phyloP scores from a whole-genome alignment of 768 basidiomycete species.

The Boletus reticulatus region DNA sequence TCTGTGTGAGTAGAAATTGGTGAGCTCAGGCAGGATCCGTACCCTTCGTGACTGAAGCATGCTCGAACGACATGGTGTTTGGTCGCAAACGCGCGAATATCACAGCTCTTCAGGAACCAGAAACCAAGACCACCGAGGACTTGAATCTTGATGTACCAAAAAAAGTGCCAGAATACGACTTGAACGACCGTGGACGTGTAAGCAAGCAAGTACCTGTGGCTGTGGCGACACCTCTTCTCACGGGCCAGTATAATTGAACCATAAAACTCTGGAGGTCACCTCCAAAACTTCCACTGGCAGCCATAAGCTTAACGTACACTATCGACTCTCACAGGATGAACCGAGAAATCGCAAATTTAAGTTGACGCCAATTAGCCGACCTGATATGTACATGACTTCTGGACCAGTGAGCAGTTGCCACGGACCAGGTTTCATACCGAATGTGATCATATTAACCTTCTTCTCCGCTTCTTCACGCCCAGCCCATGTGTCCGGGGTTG shows the following conservation, averaged over 20 bases:
- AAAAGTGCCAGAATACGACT: background rate
- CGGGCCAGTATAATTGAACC: no score
- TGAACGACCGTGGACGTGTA: background rate
- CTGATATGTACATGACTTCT: background rate
- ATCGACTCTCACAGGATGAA: background rate
- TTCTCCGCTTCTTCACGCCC: background rate
- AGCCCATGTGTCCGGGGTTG: background rate
- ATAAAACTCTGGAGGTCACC: no score
- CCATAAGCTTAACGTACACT: background rate
- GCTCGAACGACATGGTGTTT: constrained; percentile 67
- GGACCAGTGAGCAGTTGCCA: background rate
- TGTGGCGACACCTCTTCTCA: constrained; percentile 1
- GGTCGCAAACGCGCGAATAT: background rate
- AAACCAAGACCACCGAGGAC: background rate
- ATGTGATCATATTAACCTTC: background rate
- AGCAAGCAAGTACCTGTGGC: constrained; percentile 4
- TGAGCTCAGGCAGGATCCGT: background rate
- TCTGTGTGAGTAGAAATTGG: constrained; percentile 1
- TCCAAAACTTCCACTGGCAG: no score
- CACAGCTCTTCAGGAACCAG: background rate
- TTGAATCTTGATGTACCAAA: background rate
- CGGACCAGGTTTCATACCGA: background rate
- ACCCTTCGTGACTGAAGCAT: constrained; percentile 87
- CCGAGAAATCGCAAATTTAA: background rate
- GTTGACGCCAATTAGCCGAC: background rate